Evolutionary conservation across 2,329 filamentous ascomycete genomes (phyloP).

Genomic region (Exophiala spinifera): DNA sequence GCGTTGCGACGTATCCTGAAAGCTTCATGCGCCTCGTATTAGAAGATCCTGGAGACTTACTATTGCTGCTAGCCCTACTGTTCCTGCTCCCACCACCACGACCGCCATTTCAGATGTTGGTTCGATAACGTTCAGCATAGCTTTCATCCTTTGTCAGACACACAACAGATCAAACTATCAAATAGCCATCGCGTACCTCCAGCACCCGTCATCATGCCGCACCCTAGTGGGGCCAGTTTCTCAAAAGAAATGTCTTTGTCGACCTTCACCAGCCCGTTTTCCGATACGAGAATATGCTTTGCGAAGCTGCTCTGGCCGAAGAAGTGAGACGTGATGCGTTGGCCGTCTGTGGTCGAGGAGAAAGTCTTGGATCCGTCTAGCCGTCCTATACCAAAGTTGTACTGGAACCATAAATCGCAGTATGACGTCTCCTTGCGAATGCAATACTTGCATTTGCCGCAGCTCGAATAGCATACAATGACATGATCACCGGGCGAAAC

Average conservation of each 20-base stretch:
- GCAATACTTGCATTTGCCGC: conserved; percentile 29
- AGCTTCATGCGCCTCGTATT: no score
- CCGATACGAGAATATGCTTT: conserved; percentile 28
- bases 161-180: not conserved
- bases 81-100: conserved; percentile 34
- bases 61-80: conserved; percentile 35
- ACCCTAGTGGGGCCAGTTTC: conserved; percentile 32
- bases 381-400: conserved; percentile 27
- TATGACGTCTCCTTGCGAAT: conserved; percentile 25
- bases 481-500: conserved; percentile 93
- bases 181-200: conserved; percentile 23
- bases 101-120: conserved; percentile 28
- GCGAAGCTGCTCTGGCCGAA: conserved; percentile 35
- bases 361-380: conserved; percentile 27
- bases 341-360: conserved; percentile 8
- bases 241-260: conserved; percentile 25
- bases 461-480: conserved; percentile 47
- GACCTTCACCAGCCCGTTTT: conserved; percentile 28
- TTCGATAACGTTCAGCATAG: conserved; percentile 28
- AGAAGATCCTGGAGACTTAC: no score
- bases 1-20: no score
- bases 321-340: conserved; percentile 26
- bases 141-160: conserved; percentile 8
- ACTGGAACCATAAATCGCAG: conserved; percentile 29
- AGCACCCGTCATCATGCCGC: conserved; percentile 34